phyloP scores from a whole-genome alignment of 176 grass and related monocot species.

The Rhynchospora tenuis region DNA sequence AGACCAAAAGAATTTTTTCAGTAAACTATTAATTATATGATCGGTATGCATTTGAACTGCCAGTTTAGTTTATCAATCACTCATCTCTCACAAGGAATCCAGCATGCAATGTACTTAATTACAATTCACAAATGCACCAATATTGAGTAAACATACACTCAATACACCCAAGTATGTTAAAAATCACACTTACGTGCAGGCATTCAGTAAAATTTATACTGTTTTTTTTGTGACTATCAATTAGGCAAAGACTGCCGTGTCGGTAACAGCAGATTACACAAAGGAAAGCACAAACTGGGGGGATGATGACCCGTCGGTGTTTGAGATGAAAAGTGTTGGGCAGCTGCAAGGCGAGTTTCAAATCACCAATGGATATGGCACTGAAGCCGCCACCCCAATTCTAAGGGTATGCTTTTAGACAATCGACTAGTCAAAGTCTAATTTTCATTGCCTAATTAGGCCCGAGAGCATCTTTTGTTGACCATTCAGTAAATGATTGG shows the following conservation, averaged over 20 bases:
- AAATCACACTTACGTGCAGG: neutral
- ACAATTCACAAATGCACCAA: neutral
- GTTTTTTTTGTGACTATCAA: neutral
- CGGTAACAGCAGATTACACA: slow-evolving; percentile 36
- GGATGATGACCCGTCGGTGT: slow-evolving; percentile 56
- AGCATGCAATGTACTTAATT: too few relatives aligned
- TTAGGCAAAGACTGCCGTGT: slow-evolving; percentile 35
- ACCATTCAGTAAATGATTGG: neutral
- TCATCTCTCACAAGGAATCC: neutral
- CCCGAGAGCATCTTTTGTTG: neutral
- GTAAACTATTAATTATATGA: neutral
- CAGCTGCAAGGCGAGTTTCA: slow-evolving; percentile 60
- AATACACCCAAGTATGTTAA: neutral
- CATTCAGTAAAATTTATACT: neutral
- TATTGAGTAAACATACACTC: neutral
- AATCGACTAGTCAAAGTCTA: neutral
- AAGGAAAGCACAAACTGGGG: slow-evolving; percentile 39
- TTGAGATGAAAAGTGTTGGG: slow-evolving; percentile 17
- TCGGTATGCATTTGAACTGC: neutral
- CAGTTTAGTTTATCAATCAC: neutral
- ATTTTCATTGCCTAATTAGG: neutral
- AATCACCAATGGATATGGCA: slow-evolving; percentile 56
- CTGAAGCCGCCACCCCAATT: slow-evolving; percentile 22
- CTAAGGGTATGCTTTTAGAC: slow-evolving; percentile 34
- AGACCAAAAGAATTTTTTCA: neutral